Conservation (phyloP, 2,329 filamentous ascomycete species). For the Talaromyces sp. region DNA sequence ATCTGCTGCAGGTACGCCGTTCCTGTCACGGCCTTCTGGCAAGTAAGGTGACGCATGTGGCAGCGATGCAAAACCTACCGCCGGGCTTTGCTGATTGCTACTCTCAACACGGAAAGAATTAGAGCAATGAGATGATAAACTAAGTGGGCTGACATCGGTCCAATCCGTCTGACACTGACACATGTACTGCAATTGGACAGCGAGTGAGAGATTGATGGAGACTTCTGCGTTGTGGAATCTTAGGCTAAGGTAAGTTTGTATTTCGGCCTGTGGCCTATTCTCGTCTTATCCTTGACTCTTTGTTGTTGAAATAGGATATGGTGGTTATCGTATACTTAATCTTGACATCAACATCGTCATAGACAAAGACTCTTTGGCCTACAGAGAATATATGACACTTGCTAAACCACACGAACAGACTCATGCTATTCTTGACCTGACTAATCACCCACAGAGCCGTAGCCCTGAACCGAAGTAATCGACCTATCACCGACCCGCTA, state of each 20-base stretch:
- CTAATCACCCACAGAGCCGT: neutral
- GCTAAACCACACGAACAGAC: no score
- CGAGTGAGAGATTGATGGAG: neutral
- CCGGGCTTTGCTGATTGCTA: neutral
- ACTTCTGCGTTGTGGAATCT: no score
- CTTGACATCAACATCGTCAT: neutral
- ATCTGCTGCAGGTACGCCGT: slow-evolving; percentile 13
- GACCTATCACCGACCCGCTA: neutral
- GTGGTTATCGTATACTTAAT: neutral
- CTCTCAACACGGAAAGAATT: neutral
- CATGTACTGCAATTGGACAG: neutral
- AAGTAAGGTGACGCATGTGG: slow-evolving; percentile 9
- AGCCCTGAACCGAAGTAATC: neutral
- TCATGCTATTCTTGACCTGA: no score
- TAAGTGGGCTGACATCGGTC: neutral
- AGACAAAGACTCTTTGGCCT: neutral
- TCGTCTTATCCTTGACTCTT: neutral
- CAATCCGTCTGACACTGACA: neutral
- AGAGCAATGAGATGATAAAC: neutral
- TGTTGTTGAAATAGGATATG: neutral
- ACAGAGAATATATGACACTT: neutral
- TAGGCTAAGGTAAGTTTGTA: neutral
- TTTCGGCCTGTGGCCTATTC: neutral
- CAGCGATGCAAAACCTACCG: neutral
- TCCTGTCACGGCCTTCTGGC: neutral